Conservation (phyloP, 495 filamentous ascomycete species). For the Daldinia bambusicola region DNA sequence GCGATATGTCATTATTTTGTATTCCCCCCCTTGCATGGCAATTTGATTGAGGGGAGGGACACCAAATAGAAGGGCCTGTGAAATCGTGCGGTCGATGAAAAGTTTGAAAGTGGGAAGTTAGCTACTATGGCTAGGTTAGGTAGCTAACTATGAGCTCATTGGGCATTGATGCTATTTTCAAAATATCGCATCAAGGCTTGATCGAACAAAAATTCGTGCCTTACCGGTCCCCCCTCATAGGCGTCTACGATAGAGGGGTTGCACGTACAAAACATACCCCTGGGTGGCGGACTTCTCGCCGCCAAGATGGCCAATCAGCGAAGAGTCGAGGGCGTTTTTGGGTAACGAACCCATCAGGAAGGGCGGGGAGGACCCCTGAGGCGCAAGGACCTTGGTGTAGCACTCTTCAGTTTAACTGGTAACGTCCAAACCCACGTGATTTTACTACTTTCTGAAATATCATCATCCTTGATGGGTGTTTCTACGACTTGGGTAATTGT, state of each 20-base stretch:
- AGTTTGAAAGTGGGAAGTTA: neutral
- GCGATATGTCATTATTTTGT: slow-evolving; percentile 22
- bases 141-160: slow-evolving; percentile 13
- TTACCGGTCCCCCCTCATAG: slow-evolving; percentile 16
- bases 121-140: too few species aligned
- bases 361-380: slow-evolving; percentile 37
- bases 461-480: neutral
- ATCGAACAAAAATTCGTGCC: slow-evolving; percentile 27
- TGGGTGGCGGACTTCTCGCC: slow-evolving; percentile 29
- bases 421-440: slow-evolving; percentile 30
- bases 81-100: slow-evolving; percentile 19
- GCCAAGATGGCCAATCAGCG: slow-evolving; percentile 27
- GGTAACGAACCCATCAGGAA: slow-evolving; percentile 11
- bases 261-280: slow-evolving; percentile 13
- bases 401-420: slow-evolving; percentile 17
- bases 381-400: slow-evolving; percentile 16
- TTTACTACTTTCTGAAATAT: neutral
- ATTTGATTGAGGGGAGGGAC: slow-evolving; percentile 16
- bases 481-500: neutral
- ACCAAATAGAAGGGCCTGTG: slow-evolving; percentile 2
- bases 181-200: slow-evolving; percentile 12
- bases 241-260: slow-evolving; percentile 8
- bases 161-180: slow-evolving; percentile 28
- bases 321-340: neutral
- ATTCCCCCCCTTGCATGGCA: slow-evolving; percentile 29